Conservation (phyloP, 1,284 basidiomycete species). For the Ustilago sp. region DNA sequence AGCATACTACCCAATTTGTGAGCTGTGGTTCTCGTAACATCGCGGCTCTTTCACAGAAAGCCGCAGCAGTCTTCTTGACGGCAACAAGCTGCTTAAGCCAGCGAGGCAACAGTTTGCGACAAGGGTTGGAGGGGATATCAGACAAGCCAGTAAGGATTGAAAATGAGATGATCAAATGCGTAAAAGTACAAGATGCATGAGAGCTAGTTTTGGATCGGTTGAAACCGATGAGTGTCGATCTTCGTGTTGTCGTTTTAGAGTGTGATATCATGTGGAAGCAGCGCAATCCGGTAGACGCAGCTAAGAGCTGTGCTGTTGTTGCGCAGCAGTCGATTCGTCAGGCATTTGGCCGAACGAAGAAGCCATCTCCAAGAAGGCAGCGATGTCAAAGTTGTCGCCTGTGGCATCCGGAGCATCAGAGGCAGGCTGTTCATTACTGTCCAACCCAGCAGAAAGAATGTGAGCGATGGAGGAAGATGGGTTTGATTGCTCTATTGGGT, state of each 20-base stretch:
- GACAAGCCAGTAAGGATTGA: background rate
- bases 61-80: background rate
- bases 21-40: background rate
- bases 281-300: background rate
- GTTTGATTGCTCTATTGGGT: background rate
- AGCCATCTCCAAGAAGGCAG: conserved; percentile 42
- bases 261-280: no score
- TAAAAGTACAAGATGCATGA: conserved; percentile 39
- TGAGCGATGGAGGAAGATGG: conserved; percentile 1
- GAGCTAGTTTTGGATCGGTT: conserved; percentile 1
- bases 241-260: background rate
- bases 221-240: background rate
- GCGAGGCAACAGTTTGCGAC: background rate
- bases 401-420: background rate
- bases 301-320: background rate
- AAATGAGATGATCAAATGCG: conserved; percentile 10
- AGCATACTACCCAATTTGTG: background rate
- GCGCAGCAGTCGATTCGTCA: background rate
- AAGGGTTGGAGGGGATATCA: background rate
- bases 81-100: background rate
- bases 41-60: background rate
- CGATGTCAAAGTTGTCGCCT: conserved; percentile 34
- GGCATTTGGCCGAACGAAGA: conserved; percentile 21
- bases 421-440: background rate
- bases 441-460: background rate